A percentile compares a stretch with the other conserved stretches of the same genome.
These are phyloP conservation scores for Casuarina glauca DNA, from an alignment of 306 rosid genomes.

Conservation along the genomic window DNA sequence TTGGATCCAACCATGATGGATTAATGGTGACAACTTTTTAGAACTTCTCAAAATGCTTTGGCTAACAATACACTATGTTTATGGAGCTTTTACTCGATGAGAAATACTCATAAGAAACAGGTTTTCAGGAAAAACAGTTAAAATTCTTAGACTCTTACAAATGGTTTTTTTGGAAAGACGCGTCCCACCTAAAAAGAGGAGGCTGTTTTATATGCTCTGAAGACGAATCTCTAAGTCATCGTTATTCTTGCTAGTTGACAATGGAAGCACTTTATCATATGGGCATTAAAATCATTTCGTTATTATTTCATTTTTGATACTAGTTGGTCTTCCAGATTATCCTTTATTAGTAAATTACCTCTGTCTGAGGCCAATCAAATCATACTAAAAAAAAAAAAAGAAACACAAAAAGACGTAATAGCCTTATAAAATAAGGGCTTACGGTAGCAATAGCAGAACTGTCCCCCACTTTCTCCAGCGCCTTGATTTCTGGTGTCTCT, in stretches of 20 bases:
- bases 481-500: slow-evolving; percentile 73
- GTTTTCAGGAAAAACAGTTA: not conserved
- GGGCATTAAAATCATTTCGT: not conserved
- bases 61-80: not conserved
- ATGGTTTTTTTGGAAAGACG: not conserved
- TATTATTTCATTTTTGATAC: not conserved
- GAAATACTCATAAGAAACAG: not conserved
- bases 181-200: not conserved
- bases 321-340: not conserved
- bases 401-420: slow-evolving; percentile 8
- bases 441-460: slow-evolving; percentile 63
- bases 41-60: not conserved
- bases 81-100: not conserved
- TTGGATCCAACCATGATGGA: not conserved
- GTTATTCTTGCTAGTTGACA: not conserved
- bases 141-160: not conserved
- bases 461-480: slow-evolving; percentile 75
- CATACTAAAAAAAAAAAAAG: not conserved
- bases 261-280: slow-evolving; percentile 1
- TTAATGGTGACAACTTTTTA: not conserved
- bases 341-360: not conserved
- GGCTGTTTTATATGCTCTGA: not conserved
- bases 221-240: not conserved
- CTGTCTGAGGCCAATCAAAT: not conserved
- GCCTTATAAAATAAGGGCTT: slow-evolving; percentile 21